A percentile compares a stretch with the other conserved stretches of the same genome.
Evolutionary conservation across 305 asterid genomes (phyloP).

Genomic region (Petunia hybrid): DNA sequence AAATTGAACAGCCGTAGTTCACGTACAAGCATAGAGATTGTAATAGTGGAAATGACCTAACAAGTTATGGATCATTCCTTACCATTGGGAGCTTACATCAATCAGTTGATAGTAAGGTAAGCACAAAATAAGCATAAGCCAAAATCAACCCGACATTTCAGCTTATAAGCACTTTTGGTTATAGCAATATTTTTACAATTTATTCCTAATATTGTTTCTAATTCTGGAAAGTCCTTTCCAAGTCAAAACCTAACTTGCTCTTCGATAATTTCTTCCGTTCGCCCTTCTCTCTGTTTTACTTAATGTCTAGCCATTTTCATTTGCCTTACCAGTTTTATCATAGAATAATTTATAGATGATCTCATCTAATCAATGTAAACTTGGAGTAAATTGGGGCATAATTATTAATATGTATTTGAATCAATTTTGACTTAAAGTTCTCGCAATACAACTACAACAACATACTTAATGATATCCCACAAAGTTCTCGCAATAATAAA

Average conservation of each 20-base stretch:
- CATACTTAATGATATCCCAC: too few relatives aligned
- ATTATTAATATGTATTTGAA: neutral
- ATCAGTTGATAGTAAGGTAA: constrained; percentile 21
- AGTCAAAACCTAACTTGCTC: neutral
- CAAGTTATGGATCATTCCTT: constrained; percentile 19
- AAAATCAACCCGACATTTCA: neutral
- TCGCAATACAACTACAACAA: too few relatives aligned
- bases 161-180: constrained; percentile 9
- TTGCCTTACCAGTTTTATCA: neutral
- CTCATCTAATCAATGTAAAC: constrained; percentile 1
- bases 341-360: neutral
- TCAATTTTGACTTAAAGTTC: neutral
- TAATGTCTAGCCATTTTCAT: constrained; percentile 15
- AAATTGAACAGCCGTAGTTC: constrained; percentile 8
- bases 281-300: neutral
- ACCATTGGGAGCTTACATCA: neutral
- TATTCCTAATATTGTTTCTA: constrained; percentile 14
- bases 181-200: neutral
- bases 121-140: constrained; percentile 7
- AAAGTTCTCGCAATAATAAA: neutral
- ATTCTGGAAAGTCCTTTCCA: neutral
- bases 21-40: neutral
- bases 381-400: constrained; percentile 8
- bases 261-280: neutral
- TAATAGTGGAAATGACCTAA: constrained; percentile 8